A percentile compares a stretch with the other conserved stretches of the same genome.
Conservation (phyloP, 805 yeast species). For the Saccharomyces mikatae region DNA sequence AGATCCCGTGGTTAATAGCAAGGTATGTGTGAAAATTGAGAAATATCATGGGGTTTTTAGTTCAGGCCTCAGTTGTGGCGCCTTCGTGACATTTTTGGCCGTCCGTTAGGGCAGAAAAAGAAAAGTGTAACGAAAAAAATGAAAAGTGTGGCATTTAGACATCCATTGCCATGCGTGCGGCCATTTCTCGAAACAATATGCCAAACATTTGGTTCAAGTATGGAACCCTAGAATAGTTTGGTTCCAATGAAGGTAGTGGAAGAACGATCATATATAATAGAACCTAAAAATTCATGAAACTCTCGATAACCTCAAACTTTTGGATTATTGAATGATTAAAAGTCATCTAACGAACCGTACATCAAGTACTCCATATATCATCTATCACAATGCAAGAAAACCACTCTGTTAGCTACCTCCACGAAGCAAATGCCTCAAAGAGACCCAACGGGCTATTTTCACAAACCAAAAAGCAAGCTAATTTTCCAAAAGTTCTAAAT, state of each 20-base stretch:
- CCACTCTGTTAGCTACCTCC: neutral
- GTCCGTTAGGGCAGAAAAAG: neutral
- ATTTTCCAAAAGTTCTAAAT: neutral
- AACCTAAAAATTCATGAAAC: neutral
- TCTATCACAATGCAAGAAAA: neutral
- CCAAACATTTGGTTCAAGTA: neutral
- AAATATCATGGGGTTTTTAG: neutral
- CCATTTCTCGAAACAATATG: neutral
- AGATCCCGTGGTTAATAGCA: neutral
- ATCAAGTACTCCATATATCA: neutral
- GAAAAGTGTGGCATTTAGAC: neutral
- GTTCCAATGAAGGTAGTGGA: neutral
- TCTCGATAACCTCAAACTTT: neutral
- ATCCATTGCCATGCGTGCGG: neutral
- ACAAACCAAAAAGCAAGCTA: neutral
- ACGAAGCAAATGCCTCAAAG: neutral
- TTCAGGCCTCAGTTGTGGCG: conserved; percentile 1
- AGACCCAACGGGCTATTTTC: neutral
- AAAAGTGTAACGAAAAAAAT: neutral
- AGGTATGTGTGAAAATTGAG: neutral
- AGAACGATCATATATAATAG: neutral
- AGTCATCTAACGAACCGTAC: neutral
- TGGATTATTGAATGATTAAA: no score
- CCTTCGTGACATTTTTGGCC: neutral
- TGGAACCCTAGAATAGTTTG: neutral